These are phyloP conservation scores for Claviceps fusiformis DNA, from an alignment of 2,329 filamentous ascomycete genomes.

Conservation along the genomic window DNA sequence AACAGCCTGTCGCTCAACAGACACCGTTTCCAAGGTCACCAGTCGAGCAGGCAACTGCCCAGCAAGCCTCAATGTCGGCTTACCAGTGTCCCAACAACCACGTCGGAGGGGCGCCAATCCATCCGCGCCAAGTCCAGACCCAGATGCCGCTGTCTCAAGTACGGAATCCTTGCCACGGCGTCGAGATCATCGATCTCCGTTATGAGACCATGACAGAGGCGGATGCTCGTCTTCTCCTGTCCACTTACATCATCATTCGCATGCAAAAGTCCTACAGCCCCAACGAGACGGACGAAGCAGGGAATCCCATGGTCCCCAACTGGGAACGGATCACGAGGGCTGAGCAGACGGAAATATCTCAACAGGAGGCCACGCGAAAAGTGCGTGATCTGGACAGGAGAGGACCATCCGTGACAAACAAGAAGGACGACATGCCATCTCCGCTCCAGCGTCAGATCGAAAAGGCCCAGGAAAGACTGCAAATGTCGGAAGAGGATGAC, in stretches of 20 bases:
- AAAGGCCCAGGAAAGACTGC: conserved; percentile 20
- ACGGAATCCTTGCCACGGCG: conserved; percentile 7
- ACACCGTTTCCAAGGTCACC: neutral
- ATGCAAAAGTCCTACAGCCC: conserved; percentile 25
- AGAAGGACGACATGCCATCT: conserved; percentile 23
- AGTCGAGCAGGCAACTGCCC: neutral
- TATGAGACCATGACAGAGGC: conserved; percentile 22
- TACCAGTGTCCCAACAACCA: neutral
- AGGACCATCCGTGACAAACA: conserved; percentile 18
- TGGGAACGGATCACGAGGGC: conserved; percentile 27
- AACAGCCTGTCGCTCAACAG: neutral
- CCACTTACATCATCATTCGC: conserved; percentile 26
- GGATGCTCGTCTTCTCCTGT: conserved; percentile 25
- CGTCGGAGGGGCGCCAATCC: neutral
- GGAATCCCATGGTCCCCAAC: conserved; percentile 17
- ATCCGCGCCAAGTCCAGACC: neutral
- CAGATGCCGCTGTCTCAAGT: conserved; percentile 3
- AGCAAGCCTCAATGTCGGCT: neutral
- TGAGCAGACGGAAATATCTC: conserved; percentile 23
- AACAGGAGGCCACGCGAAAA: conserved; percentile 21
- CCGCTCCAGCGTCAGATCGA: conserved; percentile 30
- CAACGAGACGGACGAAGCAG: conserved; percentile 23
- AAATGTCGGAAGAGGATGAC: conserved; percentile 20
- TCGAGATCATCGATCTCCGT: conserved; percentile 23
- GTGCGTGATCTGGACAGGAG: conserved; percentile 24